These are phyloP conservation scores for Aurifilum marmelostoma DNA, from an alignment of 2,329 filamentous ascomycete species.

Conservation along the genomic window DNA sequence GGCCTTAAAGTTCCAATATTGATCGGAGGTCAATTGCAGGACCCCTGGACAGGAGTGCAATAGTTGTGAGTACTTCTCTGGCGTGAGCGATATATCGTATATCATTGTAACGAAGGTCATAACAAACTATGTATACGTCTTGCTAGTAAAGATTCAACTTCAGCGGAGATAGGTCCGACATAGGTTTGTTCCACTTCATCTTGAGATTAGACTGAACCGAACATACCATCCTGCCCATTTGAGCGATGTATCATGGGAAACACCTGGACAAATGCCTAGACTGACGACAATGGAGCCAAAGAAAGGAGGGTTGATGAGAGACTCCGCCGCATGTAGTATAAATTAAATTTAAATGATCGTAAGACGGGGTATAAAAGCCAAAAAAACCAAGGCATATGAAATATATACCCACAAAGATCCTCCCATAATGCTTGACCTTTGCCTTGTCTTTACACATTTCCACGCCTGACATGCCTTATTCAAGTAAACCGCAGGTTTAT, in stretches of 20 bases:
- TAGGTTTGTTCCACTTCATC: not conserved
- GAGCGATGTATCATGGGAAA: not conserved
- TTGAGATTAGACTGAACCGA: not conserved
- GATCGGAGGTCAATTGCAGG: not conserved
- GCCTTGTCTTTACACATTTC: too few species aligned
- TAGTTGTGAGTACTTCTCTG: not conserved
- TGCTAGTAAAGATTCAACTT: too few species aligned
- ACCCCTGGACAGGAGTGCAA: not conserved
- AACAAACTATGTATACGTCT: too few species aligned
- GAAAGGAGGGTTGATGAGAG: not conserved
- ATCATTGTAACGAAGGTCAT: too few species aligned
- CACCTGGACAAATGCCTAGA: not conserved
- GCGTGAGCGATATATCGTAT: not conserved
- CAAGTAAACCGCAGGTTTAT: not conserved
- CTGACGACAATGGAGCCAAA: not conserved
- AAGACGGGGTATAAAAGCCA: conserved; percentile 4
- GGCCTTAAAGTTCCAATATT: not conserved
- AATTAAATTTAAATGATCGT: not conserved
- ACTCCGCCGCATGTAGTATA: not conserved
- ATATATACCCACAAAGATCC: not conserved
- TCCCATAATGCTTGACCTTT: not conserved
- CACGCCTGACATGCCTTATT: not conserved
- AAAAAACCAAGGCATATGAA: not conserved
- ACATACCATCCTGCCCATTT: not conserved
- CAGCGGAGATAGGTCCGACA: not conserved